Evolutionary conservation across 768 basidiomycete species (phyloP).

Genomic region (Mycena albidolilacea): DNA sequence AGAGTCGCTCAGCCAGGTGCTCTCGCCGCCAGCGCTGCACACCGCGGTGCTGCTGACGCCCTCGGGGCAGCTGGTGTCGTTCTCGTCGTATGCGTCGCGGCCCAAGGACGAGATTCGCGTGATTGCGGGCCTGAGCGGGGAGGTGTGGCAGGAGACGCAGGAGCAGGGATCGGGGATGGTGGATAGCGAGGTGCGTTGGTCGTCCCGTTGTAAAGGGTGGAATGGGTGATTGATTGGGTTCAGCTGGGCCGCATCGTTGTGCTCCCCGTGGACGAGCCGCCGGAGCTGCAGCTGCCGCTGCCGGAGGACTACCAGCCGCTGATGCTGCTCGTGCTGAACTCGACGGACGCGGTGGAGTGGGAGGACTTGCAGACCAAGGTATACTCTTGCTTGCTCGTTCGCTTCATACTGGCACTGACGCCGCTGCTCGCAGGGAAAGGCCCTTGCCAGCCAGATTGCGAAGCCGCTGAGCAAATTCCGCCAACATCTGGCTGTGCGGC

Average conservation of each 20-base stretch:
- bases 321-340: constrained; percentile 80
- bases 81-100: constrained; percentile 66
- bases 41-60: constrained; percentile 81
- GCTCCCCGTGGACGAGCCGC: constrained; percentile 68
- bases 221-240: not conserved
- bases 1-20: constrained; percentile 72
- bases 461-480: constrained; percentile 61
- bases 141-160: constrained; percentile 84
- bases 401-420: constrained; percentile 16
- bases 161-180: constrained; percentile 79
- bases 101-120: constrained; percentile 84
- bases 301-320: constrained; percentile 63
- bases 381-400: too few relatives aligned
- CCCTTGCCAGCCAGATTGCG: constrained; percentile 60
- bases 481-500: constrained; percentile 50
- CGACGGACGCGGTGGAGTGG: constrained; percentile 75
- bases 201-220: not conserved
- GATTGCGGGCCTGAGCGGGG: constrained; percentile 78
- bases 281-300: constrained; percentile 41
- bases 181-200: constrained; percentile 77
- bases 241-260: constrained; percentile 83
- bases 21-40: constrained; percentile 74
- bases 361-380: constrained; percentile 76
- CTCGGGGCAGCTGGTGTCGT: constrained; percentile 81
- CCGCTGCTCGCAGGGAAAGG: constrained; percentile 52